These are phyloP conservation scores for Rheum nobile DNA, from an alignment of 148 eudicot genomes.

Conservation along the genomic window DNA sequence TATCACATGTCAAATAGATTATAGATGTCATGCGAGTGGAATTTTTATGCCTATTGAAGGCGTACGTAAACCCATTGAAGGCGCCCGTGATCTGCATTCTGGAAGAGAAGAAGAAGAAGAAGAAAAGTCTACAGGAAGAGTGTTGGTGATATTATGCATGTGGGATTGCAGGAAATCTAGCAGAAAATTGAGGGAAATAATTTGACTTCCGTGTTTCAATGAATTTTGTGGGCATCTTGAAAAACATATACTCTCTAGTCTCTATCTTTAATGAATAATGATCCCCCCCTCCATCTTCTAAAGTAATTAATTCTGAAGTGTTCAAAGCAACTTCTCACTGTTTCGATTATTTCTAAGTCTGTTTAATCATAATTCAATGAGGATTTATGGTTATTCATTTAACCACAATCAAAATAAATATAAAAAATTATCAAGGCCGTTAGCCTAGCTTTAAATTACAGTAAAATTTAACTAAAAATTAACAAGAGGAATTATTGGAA, in stretches of 20 bases:
- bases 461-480: too few relatives aligned
- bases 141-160: background rate
- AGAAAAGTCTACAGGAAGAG: background rate
- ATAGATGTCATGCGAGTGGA: background rate
- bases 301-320: background rate
- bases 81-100: conserved; percentile 5
- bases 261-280: background rate
- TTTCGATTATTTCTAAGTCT: too few relatives aligned
- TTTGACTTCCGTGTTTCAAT: background rate
- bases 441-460: too few relatives aligned
- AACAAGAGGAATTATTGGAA: background rate
- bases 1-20: background rate
- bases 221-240: background rate
- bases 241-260: background rate
- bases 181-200: conserved; percentile 1
- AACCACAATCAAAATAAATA: too few relatives aligned
- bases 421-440: too few relatives aligned
- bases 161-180: background rate
- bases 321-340: background rate
- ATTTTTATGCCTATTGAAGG: background rate
- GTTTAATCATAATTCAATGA: too few relatives aligned
- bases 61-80: background rate
- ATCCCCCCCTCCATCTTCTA: background rate
- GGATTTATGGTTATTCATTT: too few relatives aligned
- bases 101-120: background rate